Conservation (phyloP, 2,329 filamentous ascomycete genomes). For the Aspergillus fructus region DNA sequence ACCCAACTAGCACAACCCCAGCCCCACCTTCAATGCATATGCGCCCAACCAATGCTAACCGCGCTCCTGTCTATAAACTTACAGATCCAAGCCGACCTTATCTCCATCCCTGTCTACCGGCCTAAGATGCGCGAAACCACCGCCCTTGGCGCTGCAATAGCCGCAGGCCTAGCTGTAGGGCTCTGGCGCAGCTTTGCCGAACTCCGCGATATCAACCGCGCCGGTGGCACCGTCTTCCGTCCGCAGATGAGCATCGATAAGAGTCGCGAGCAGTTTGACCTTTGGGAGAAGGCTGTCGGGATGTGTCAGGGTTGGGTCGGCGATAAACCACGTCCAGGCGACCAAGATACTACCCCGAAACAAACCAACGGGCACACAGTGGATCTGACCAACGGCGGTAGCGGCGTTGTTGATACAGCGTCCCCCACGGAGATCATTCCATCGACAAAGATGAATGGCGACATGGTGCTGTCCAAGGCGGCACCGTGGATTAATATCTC, state of each 20-base stretch:
- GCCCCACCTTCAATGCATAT: no score
- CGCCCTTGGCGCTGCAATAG: slow-evolving; percentile 79
- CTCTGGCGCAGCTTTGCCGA: slow-evolving; percentile 76
- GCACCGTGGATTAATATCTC: slow-evolving; percentile 22
- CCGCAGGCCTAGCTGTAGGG: slow-evolving; percentile 75
- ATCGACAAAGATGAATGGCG: slow-evolving; percentile 15
- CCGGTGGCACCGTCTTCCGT: slow-evolving; percentile 68
- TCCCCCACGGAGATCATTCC: slow-evolving; percentile 11
- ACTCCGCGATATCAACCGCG: slow-evolving; percentile 68
- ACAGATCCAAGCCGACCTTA: slow-evolving; percentile 77
- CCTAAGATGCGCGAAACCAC: slow-evolving; percentile 87
- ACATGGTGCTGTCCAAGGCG: slow-evolving; percentile 15
- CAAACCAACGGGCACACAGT: background rate
- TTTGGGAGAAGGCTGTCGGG: slow-evolving; percentile 72
- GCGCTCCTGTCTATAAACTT: background rate
- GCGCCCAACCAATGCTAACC: background rate
- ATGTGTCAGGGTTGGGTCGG: slow-evolving; percentile 70
- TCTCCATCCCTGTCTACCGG: slow-evolving; percentile 75
- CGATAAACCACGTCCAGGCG: background rate
- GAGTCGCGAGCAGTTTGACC: slow-evolving; percentile 59
- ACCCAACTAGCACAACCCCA: background rate
- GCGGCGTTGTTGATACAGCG: background rate
- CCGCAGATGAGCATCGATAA: slow-evolving; percentile 58
- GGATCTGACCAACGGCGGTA: background rate
- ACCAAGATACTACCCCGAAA: background rate